These are phyloP conservation scores for Akebia trifoliata DNA, from an alignment of 164 flowering plant genomes.

Conservation along the genomic window DNA sequence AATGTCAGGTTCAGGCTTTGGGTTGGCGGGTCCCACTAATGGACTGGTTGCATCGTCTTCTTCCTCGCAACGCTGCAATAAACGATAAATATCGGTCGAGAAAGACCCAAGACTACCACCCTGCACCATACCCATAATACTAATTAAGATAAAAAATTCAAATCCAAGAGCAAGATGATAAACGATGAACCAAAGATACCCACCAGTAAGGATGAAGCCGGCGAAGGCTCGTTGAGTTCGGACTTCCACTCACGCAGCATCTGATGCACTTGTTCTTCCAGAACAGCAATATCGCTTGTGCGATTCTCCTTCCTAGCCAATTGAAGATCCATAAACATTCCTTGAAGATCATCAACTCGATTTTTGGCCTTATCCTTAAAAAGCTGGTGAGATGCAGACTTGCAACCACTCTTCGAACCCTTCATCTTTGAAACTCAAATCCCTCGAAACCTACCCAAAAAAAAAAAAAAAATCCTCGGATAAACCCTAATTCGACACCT, in stretches of 20 bases:
- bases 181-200: neutral
- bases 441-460: constrained; percentile 17
- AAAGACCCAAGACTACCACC: constrained; percentile 73
- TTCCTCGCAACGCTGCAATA: constrained; percentile 61
- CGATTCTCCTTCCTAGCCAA: constrained; percentile 93
- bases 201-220: constrained; percentile 77
- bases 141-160: constrained; percentile 3
- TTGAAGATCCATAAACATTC: constrained; percentile 80
- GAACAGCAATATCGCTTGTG: constrained; percentile 48
- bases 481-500: constrained; percentile 2
- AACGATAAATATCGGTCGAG: constrained; percentile 69
- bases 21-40: constrained; percentile 43
- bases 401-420: constrained; percentile 55
- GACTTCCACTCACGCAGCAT: constrained; percentile 96
- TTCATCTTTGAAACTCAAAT: constrained; percentile 20
- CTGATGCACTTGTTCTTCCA: constrained; percentile 96
- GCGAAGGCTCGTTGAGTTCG: constrained; percentile 90
- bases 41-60: constrained; percentile 68
- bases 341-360: constrained; percentile 89
- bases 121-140: constrained; percentile 29
- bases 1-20: constrained; percentile 70
- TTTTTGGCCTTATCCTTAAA: constrained; percentile 91
- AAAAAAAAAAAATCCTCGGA: constrained; percentile 7
- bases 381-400: constrained; percentile 75
- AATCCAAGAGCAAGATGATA: neutral